These are phyloP conservation scores for Salvia miltiorrhiza DNA, from an alignment of 257 asterid species.

Conservation along the genomic window DNA sequence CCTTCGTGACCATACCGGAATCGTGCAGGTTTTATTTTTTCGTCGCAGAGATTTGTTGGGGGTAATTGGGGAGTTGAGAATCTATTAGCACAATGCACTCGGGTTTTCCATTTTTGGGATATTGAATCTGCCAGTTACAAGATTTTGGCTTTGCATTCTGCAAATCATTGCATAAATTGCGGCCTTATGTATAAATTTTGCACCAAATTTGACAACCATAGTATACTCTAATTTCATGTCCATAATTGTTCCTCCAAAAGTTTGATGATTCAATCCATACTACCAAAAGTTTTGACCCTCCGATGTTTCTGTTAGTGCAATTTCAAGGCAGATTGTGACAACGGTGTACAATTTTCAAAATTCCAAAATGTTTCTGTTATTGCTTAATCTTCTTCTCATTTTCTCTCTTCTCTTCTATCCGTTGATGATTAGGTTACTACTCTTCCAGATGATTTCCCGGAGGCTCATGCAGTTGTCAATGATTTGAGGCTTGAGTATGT, in stretches of 20 bases:
- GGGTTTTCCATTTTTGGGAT: not conserved
- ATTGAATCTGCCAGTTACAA: not conserved
- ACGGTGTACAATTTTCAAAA: not conserved
- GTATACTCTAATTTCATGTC: not conserved
- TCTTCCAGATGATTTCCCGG: constrained; percentile 90
- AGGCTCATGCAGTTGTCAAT: constrained; percentile 77
- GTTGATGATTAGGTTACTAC: constrained; percentile 64
- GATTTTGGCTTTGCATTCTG: not conserved
- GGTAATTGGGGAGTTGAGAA: not conserved
- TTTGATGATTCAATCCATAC: not conserved
- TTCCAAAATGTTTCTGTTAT: not conserved
- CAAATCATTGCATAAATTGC: not conserved
- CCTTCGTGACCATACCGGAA: constrained; percentile 91
- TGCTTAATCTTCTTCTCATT: not conserved
- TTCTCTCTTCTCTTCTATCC: not conserved
- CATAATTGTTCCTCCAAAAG: not conserved
- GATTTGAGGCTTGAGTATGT: constrained; percentile 92
- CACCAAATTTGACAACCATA: not conserved
- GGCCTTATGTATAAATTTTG: not conserved
- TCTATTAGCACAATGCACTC: not conserved
- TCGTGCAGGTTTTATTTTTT: constrained; percentile 59
- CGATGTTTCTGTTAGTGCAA: not conserved
- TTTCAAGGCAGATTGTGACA: not conserved
- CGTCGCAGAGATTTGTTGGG: not conserved
- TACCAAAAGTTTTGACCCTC: too few species aligned